phyloP scores from a whole-genome alignment of 345 rosid species.

The Bruguiera gymnorhiza region DNA sequence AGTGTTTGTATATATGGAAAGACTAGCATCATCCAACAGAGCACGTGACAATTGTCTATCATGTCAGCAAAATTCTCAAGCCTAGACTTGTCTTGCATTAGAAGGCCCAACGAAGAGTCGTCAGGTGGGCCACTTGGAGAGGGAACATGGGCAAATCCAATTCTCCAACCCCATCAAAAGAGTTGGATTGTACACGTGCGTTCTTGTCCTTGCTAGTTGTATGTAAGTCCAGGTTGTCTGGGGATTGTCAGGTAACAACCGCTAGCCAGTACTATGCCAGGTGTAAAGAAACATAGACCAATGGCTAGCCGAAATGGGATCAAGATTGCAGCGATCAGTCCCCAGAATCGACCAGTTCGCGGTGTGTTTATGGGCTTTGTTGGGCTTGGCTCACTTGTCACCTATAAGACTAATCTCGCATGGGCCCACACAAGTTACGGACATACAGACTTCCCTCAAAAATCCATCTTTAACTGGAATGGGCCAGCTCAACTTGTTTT shows the following conservation, averaged over 20 bases:
- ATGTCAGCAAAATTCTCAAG: too few species aligned
- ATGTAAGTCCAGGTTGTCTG: neutral
- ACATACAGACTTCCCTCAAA: too few species aligned
- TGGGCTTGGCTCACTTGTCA: too few species aligned
- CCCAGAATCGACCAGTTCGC: too few species aligned
- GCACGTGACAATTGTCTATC: slow-evolving; percentile 1
- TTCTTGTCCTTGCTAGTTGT: neutral
- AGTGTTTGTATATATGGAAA: neutral
- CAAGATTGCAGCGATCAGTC: too few species aligned
- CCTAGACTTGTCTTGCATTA: neutral
- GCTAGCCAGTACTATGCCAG: neutral
- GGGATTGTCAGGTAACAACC: too few species aligned
- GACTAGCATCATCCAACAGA: neutral
- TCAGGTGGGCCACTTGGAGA: slow-evolving; percentile 24
- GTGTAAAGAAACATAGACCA: neutral
- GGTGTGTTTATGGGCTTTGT: too few species aligned
- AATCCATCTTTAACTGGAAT: too few species aligned
- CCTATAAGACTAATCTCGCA: too few species aligned
- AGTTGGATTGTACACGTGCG: slow-evolving; percentile 11
- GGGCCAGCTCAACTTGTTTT: too few species aligned
- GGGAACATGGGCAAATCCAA: slow-evolving; percentile 30
- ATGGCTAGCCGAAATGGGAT: neutral
- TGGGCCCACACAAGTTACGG: too few species aligned
- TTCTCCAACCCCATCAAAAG: neutral
- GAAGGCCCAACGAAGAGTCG: neutral